Evolutionary conservation across 176 grass and related monocot species (phyloP).

Genomic region (Ampelocalamus luodianensis): DNA sequence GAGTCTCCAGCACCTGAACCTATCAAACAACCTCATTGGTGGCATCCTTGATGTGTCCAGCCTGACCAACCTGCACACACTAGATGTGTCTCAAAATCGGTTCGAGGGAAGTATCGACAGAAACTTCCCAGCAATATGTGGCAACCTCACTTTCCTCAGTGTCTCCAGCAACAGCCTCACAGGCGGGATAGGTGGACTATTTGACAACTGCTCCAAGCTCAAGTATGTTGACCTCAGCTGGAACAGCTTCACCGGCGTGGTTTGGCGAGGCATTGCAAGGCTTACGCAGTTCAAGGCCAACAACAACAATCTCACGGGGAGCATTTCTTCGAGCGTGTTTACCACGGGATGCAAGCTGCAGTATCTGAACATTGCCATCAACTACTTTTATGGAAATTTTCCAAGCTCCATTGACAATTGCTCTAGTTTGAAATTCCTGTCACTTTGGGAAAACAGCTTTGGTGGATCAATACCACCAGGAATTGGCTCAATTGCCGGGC

Average conservation of each 20-base stretch:
- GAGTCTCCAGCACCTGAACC: slow-evolving; percentile 56
- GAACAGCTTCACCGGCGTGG: slow-evolving; percentile 51
- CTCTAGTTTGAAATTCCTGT: slow-evolving; percentile 37
- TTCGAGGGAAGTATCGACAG: slow-evolving; percentile 32
- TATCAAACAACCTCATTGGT: slow-evolving; percentile 50
- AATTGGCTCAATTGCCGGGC: slow-evolving; percentile 41
- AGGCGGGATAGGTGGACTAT: slow-evolving; percentile 24
- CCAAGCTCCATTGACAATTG: slow-evolving; percentile 63
- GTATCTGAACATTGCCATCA: neutral
- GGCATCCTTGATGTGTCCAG: slow-evolving; percentile 49
- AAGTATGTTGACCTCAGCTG: slow-evolving; percentile 51
- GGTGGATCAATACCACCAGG: slow-evolving; percentile 20
- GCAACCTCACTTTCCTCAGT: slow-evolving; percentile 44
- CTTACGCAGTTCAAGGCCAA: slow-evolving; percentile 43
- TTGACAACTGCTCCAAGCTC: slow-evolving; percentile 48
- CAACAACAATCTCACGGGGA: slow-evolving; percentile 53
- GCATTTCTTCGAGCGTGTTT: slow-evolving; percentile 37
- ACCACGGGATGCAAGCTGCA: slow-evolving; percentile 16
- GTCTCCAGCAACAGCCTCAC: slow-evolving; percentile 56
- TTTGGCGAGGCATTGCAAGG: slow-evolving; percentile 41
- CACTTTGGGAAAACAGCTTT: slow-evolving; percentile 1
- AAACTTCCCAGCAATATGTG: slow-evolving; percentile 44
- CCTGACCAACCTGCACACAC: slow-evolving; percentile 36
- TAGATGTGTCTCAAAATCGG: slow-evolving; percentile 58
- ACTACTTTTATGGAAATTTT: slow-evolving; percentile 44